Conservation (phyloP, 768 basidiomycete genomes). For the Rickenella mellea region DNA sequence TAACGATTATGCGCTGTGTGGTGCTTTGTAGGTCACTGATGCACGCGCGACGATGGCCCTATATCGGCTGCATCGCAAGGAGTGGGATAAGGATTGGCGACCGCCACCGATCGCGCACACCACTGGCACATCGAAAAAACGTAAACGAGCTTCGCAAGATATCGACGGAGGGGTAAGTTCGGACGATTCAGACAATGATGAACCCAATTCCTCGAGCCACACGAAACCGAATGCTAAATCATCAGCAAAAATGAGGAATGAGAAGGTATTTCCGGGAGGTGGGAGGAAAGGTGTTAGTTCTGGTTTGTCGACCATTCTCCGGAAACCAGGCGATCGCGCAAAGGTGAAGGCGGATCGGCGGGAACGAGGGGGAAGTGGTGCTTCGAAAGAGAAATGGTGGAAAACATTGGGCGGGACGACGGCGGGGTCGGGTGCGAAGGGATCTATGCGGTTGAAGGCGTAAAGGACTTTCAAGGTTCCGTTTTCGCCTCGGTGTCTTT, state of each 20-base stretch:
- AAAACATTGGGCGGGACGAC: too few species aligned
- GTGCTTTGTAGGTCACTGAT: constrained; percentile 62
- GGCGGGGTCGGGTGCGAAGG: too few species aligned
- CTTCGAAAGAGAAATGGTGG: too few species aligned
- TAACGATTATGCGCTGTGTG: constrained; percentile 1
- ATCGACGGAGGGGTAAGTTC: not conserved
- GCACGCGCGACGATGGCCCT: constrained; percentile 94
- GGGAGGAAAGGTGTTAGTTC: constrained; percentile 59
- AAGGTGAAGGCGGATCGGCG: too few species aligned
- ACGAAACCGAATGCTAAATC: too few species aligned
- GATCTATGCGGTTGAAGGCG: too few species aligned
- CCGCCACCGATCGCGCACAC: constrained; percentile 1
- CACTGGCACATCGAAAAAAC: constrained; percentile 8
- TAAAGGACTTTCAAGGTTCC: too few species aligned
- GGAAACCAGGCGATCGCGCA: constrained; percentile 26
- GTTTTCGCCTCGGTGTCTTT: too few species aligned
- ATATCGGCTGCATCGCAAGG: constrained; percentile 70
- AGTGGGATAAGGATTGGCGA: constrained; percentile 61
- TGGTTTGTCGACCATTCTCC: constrained; percentile 44
- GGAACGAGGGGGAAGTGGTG: too few species aligned
- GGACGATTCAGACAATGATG: not conserved
- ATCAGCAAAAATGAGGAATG: constrained; percentile 7
- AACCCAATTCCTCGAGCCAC: not conserved
- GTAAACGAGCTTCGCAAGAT: constrained; percentile 4
- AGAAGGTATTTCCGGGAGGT: constrained; percentile 31